These are phyloP conservation scores for Aphanomyces invadans DNA, from an alignment of 352 stramenopile species.

Conservation along the genomic window DNA sequence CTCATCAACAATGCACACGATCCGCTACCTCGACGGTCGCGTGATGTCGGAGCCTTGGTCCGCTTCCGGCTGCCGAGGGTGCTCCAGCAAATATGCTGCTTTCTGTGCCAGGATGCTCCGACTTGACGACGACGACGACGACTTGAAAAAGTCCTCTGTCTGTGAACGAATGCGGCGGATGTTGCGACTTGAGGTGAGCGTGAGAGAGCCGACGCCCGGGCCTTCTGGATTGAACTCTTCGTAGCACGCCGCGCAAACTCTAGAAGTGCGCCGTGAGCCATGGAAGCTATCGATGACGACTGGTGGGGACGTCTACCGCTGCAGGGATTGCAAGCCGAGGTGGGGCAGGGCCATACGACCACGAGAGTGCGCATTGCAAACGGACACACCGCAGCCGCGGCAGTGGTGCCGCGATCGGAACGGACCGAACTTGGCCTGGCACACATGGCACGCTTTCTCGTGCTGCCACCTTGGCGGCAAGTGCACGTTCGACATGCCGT, in stretches of 20 bases:
- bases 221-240: conserved; percentile 7
- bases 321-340: conserved; percentile 1
- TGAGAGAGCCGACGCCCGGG: neutral
- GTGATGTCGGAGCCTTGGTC: neutral
- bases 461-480: conserved; percentile 21
- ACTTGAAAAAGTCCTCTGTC: conserved; percentile 10
- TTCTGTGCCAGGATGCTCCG: neutral
- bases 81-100: neutral
- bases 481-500: neutral
- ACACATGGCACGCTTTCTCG: conserved; percentile 23
- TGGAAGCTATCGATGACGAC: too few relatives aligned
- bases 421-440: conserved; percentile 20
- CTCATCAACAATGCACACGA: neutral
- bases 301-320: neutral
- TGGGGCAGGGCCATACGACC: conserved; percentile 16
- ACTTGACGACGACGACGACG: neutral
- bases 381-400: conserved; percentile 16
- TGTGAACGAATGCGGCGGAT: neutral
- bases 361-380: conserved; percentile 19
- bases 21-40: neutral
- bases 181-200: neutral
- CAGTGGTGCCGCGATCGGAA: conserved; percentile 21
- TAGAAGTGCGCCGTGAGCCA: neutral
- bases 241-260: neutral
- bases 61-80: neutral